These are phyloP conservation scores for Fusarium guadeloupense DNA, from an alignment of 2,329 filamentous ascomycete species.

Conservation along the genomic window DNA sequence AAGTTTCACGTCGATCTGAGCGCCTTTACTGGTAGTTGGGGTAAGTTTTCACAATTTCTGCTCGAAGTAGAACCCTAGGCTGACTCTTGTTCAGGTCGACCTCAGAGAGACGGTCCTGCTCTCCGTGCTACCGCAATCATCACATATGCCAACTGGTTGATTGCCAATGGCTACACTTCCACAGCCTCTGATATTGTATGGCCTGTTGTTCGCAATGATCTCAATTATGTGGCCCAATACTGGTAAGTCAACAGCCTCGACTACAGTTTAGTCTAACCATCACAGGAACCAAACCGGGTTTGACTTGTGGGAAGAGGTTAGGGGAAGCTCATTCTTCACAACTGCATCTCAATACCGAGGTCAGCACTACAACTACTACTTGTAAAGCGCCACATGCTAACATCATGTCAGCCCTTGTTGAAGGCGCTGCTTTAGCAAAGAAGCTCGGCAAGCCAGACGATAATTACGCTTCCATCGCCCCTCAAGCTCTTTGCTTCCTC, in stretches of 20 bases:
- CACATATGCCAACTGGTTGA: constrained; percentile 76
- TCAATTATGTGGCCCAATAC: constrained; percentile 78
- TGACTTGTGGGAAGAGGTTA: constrained; percentile 86
- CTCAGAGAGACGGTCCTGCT: constrained; percentile 82
- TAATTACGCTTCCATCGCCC: constrained; percentile 71
- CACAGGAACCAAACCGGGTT: constrained; percentile 67
- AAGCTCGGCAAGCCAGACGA: constrained; percentile 68
- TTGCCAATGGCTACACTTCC: constrained; percentile 70
- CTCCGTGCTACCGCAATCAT: constrained; percentile 79
- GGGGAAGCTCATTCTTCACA: constrained; percentile 83
- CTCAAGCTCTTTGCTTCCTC: constrained; percentile 76
- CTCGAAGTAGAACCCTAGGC: neutral
- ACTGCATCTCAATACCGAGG: constrained; percentile 73
- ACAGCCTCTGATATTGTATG: constrained; percentile 68
- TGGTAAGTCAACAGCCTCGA: constrained; percentile 54
- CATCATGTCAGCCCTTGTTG: constrained; percentile 59
- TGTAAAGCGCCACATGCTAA: neutral
- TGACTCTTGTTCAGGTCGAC: constrained; percentile 61
- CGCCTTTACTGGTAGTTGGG: constrained; percentile 75
- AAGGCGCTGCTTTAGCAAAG: constrained; percentile 73
- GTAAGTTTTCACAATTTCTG: constrained; percentile 37
- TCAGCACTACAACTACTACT: constrained; percentile 34
- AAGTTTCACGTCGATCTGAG: constrained; percentile 75
- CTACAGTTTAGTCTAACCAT: neutral
- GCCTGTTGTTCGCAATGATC: constrained; percentile 80